Conservation (phyloP, 495 filamentous ascomycete genomes). For the Penicillium canescens region DNA sequence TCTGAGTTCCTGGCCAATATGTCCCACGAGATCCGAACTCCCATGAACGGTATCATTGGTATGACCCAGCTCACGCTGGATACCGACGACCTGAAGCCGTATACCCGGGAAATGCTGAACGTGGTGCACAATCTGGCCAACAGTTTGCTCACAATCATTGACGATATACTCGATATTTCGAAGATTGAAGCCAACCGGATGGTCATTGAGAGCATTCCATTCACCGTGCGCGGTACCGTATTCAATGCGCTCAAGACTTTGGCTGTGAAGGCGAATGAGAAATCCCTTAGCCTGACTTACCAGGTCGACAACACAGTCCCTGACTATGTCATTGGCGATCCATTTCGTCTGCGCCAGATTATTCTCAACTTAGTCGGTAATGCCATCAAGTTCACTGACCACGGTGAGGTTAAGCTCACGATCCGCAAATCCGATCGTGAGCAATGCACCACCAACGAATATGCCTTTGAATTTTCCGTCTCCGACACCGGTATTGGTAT, state of each 20-base stretch:
- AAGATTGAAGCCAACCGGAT: constrained; percentile 99
- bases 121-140: constrained; percentile 98
- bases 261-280: constrained; percentile 96
- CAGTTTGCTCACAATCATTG: constrained; percentile 96
- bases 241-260: constrained; percentile 98
- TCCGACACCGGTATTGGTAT: constrained; percentile 98
- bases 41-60: constrained; percentile 85
- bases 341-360: constrained; percentile 94
- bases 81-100: constrained; percentile 84
- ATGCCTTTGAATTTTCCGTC: constrained; percentile 94
- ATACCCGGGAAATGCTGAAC: constrained; percentile 97
- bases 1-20: constrained; percentile 99
- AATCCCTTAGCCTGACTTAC: constrained; percentile 90
- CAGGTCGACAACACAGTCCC: constrained; percentile 92
- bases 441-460: constrained; percentile 70
- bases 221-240: constrained; percentile 90
- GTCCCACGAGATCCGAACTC: constrained; percentile 98
- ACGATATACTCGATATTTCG: constrained; percentile 97
- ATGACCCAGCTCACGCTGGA: constrained; percentile 98
- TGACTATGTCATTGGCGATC: constrained; percentile 95
- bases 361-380: constrained; percentile 66
- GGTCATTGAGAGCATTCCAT: constrained; percentile 98
- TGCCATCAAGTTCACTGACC: constrained; percentile 90
- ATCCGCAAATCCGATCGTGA: constrained; percentile 74
- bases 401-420: constrained; percentile 92